Conservation (phyloP, 1,284 basidiomycete species). For the Xerocomus amazonicus region DNA sequence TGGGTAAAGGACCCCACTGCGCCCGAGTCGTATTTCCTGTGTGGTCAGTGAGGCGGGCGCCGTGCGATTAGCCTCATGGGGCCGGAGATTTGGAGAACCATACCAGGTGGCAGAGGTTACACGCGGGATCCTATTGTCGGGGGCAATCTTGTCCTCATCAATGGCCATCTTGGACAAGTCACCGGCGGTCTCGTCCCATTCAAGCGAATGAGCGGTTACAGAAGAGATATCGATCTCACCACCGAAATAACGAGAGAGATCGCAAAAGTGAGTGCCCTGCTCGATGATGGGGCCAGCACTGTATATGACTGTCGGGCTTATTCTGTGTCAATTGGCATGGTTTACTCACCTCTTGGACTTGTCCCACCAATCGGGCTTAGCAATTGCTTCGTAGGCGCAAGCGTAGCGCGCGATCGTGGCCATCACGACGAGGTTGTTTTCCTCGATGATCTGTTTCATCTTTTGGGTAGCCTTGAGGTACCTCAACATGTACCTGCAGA, state of each 20-base stretch:
- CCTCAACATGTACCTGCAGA: conserved; percentile 78
- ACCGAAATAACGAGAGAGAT: conserved; percentile 95
- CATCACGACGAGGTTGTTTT: conserved; percentile 97
- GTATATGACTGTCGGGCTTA: conserved; percentile 4
- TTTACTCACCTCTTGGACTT: conserved; percentile 79
- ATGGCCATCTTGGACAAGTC: conserved; percentile 77
- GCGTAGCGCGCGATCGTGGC: conserved; percentile 94
- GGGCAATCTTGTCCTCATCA: conserved; percentile 75
- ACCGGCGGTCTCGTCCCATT: conserved; percentile 90
- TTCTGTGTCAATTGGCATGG: background rate
- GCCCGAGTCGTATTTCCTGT: conserved; percentile 88
- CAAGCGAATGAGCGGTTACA: conserved; percentile 83
- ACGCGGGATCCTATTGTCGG: conserved; percentile 78
- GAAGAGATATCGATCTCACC: conserved; percentile 90
- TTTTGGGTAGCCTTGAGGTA: conserved; percentile 94
- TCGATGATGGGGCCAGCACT: conserved; percentile 92
- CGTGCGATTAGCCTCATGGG: conserved; percentile 16
- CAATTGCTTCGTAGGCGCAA: conserved; percentile 87
- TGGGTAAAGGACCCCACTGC: conserved; percentile 90
- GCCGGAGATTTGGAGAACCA: conserved; percentile 24
- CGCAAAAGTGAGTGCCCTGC: conserved; percentile 92
- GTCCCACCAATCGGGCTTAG: conserved; percentile 97
- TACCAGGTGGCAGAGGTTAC: conserved; percentile 78
- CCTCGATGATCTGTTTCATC: conserved; percentile 96
- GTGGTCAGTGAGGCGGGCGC: conserved; percentile 15